phyloP scores from a whole-genome alignment of 495 filamentous ascomycete species.

The Penicillium ucsense region DNA sequence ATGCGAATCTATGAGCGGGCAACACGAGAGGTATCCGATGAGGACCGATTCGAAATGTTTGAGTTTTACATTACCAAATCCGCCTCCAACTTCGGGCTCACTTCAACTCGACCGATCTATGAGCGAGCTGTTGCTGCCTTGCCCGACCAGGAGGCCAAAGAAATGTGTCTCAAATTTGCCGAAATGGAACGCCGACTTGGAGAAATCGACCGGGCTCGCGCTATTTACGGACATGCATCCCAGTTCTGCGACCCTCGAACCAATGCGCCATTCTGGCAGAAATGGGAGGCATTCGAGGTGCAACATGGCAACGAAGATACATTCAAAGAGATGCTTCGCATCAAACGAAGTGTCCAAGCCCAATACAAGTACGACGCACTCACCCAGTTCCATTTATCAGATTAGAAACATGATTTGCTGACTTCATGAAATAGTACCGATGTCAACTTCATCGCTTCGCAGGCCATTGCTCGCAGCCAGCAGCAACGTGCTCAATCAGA shows the following conservation, averaged over 20 bases:
- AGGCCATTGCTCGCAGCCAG: conserved; percentile 80
- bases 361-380: conserved; percentile 69
- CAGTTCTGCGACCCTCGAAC: conserved; percentile 96
- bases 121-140: conserved; percentile 87
- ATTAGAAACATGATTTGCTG: conserved; percentile 5
- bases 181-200: conserved; percentile 96
- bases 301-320: conserved; percentile 98
- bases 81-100: conserved; percentile 92
- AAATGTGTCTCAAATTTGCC: conserved; percentile 98
- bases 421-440: conserved; percentile 54
- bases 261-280: conserved; percentile 82
- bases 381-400: background rate
- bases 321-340: conserved; percentile 97
- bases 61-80: conserved; percentile 99
- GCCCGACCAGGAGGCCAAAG: conserved; percentile 86
- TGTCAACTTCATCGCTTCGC: conserved; percentile 95
- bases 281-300: conserved; percentile 96
- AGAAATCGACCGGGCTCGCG: conserved; percentile 90
- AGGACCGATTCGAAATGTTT: conserved; percentile 95
- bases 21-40: conserved; percentile 89
- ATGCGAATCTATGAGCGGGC: conserved; percentile 99
- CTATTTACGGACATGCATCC: conserved; percentile 91
- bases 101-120: conserved; percentile 94
- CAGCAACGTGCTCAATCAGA: conserved; percentile 39
- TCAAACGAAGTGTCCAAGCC: conserved; percentile 94